Percentiles rank a stretch among this genome's conserved stretches.
phyloP scores from a whole-genome alignment of 2,329 filamentous ascomycete genomes.

The Graphilbum ipis-grandicollis region DNA sequence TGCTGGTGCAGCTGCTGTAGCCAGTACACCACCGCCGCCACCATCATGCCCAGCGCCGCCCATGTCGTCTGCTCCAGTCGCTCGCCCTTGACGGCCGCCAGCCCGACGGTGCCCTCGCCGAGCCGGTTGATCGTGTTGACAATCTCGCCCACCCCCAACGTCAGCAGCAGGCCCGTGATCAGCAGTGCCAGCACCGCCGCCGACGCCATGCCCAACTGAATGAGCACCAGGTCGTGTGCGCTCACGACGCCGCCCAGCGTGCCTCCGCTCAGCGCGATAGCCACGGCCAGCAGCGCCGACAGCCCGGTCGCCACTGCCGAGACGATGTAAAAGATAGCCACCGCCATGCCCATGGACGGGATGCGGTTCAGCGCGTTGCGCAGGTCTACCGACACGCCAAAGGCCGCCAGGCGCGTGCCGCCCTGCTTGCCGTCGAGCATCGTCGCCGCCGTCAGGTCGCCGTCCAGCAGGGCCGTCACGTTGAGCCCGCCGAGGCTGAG shows the following conservation, averaged over 20 bases:
- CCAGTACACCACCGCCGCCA: conserved; percentile 23
- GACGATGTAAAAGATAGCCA: conserved; percentile 31
- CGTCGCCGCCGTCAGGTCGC: conserved; percentile 18
- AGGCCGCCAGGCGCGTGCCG: conserved; percentile 23
- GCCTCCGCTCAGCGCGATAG: conserved; percentile 16
- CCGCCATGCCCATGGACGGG: conserved; percentile 27
- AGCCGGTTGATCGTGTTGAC: conserved; percentile 10
- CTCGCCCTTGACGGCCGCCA: conserved; percentile 23
- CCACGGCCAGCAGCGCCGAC: conserved; percentile 23
- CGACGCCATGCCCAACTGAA: conserved; percentile 20
- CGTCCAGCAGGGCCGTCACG: conserved; percentile 27
- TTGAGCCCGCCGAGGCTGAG: conserved; percentile 15
- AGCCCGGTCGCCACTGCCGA: conserved; percentile 23
- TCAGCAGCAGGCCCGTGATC: conserved; percentile 5
- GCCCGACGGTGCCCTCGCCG: conserved; percentile 23
- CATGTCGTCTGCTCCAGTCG: conserved; percentile 29
- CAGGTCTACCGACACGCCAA: conserved; percentile 27
- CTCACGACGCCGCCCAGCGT: too few relatives aligned
- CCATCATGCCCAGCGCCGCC: conserved; percentile 28
- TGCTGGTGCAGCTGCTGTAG: conserved; percentile 14
- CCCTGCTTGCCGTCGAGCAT: conserved; percentile 20
- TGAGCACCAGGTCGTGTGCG: conserved; percentile 11
- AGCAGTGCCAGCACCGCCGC: conserved; percentile 15
- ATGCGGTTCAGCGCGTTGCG: conserved; percentile 29
- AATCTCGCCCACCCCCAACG: conserved; percentile 4